Percentiles rank a stretch among this genome's conserved stretches.
These are phyloP conservation scores for Cynanchum wilfordii DNA, from an alignment of 257 asterid species.

Conservation along the genomic window DNA sequence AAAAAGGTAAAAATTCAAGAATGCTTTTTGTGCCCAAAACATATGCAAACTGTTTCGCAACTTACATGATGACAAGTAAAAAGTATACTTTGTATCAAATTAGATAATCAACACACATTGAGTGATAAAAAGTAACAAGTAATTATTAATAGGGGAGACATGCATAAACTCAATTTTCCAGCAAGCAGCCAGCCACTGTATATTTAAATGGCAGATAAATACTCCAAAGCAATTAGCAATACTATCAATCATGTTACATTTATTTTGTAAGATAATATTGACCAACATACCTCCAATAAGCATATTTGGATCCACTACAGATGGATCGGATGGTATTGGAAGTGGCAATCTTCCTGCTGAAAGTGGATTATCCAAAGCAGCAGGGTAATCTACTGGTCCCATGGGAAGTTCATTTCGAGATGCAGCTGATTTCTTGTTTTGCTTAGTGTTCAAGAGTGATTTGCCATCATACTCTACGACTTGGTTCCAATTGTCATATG, in stretches of 20 bases:
- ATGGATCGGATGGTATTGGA: slow-evolving; percentile 42
- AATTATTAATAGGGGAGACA: background rate
- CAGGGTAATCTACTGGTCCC: slow-evolving; percentile 57
- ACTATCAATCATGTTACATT: background rate
- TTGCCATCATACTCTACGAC: slow-evolving; percentile 95
- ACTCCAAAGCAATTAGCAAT: background rate
- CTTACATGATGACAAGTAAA: background rate
- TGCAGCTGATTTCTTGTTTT: slow-evolving; percentile 42
- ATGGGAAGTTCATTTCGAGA: slow-evolving; percentile 43
- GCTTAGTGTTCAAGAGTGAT: slow-evolving; percentile 65
- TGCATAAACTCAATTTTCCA: background rate
- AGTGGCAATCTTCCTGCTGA: slow-evolving; percentile 43
- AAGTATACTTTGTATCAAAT: background rate
- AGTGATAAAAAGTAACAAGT: background rate
- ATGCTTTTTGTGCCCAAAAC: background rate
- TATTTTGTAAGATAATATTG: background rate
- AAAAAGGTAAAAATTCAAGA: background rate
- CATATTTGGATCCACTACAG: slow-evolving; percentile 47
- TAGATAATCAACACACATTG: background rate
- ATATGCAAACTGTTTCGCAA: background rate
- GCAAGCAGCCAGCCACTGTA: background rate
- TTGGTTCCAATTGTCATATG: slow-evolving; percentile 88
- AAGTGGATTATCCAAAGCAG: slow-evolving; percentile 53
- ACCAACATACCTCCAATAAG: slow-evolving; percentile 60
- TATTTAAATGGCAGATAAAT: background rate